A percentile compares a stretch with the other conserved stretches of the same genome.
phyloP scores from a whole-genome alignment of 352 stramenopile species.

The Saprolegnia parasitica region DNA sequence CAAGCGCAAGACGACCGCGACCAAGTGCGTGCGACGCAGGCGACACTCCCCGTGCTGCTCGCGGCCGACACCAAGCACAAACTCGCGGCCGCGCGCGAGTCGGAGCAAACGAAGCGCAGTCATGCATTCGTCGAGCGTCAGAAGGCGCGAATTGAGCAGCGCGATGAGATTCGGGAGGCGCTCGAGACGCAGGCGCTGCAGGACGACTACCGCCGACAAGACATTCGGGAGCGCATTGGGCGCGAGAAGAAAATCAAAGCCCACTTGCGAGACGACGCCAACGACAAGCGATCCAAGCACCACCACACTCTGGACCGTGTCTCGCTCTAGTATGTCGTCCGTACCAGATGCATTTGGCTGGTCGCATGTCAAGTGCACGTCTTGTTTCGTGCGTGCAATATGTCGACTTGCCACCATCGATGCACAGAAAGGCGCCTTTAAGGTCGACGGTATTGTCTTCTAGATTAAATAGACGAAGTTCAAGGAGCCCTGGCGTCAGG shows the following conservation, averaged over 20 bases:
- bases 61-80: not conserved
- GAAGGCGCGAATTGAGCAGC: not conserved
- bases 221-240: conserved; percentile 5
- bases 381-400: too few relatives aligned
- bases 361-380: too few relatives aligned
- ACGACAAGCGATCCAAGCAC: not conserved
- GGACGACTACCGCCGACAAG: conserved; percentile 6
- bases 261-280: too few relatives aligned
- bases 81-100: not conserved
- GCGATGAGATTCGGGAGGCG: conserved; percentile 12
- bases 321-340: too few relatives aligned
- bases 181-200: conserved; percentile 8
- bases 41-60: not conserved
- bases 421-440: too few relatives aligned
- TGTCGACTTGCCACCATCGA: too few relatives aligned
- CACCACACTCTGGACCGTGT: not conserved
- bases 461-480: too few relatives aligned
- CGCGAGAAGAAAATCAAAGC: conserved; percentile 2
- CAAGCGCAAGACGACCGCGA: conserved; percentile 1
- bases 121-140: conserved; percentile 1
- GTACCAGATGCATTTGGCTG: too few relatives aligned
- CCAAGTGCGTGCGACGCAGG: not conserved
- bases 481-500: too few relatives aligned
- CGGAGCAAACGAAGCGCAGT: conserved; percentile 1
- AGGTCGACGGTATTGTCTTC: too few relatives aligned